Conservation (phyloP, 2,329 filamentous ascomycete genomes). For the Trichoderma harzianum region DNA sequence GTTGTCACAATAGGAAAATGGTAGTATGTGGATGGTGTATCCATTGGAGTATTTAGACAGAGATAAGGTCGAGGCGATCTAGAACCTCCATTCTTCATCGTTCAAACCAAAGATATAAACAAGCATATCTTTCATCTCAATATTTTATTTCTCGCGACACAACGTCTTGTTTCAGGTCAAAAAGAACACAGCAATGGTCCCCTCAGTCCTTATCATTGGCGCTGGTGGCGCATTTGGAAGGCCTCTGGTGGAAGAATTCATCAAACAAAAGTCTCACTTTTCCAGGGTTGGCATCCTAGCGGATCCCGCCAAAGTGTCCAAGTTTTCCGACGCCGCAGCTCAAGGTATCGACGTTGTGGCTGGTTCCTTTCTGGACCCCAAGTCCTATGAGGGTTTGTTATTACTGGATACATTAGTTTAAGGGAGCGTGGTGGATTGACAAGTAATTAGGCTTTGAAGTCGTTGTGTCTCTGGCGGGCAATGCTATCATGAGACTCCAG, state of each 20-base stretch:
- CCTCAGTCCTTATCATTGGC: background rate
- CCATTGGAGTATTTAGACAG: background rate
- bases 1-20: background rate
- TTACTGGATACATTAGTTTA: fast-evolving
- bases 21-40: background rate
- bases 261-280: background rate
- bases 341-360: background rate
- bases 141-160: no score
- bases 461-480: background rate
- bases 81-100: background rate
- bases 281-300: background rate
- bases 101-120: background rate
- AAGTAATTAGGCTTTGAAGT: background rate
- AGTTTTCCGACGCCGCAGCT: background rate
- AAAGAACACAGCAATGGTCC: background rate
- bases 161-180: background rate
- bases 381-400: background rate
- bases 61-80: background rate
- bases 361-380: background rate
- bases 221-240: background rate
- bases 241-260: background rate
- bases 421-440: background rate
- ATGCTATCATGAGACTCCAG: constrained; percentile 1
- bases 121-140: background rate
- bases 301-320: background rate